Evolutionary conservation across 176 grass and related monocot genomes (phyloP).

Genomic region (Stipa capillata): DNA sequence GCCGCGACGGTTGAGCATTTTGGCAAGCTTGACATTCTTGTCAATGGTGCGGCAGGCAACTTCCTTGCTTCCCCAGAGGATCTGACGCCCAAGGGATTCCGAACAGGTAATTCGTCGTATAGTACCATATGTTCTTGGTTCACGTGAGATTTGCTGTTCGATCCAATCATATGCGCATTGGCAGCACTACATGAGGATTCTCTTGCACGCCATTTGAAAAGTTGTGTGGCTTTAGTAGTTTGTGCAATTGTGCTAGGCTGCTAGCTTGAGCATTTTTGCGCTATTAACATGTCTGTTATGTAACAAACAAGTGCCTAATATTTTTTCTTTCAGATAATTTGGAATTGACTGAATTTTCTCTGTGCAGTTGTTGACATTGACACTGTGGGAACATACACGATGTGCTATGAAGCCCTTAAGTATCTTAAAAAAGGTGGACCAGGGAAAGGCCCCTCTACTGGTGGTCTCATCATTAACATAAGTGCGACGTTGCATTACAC

Average conservation of each 20-base stretch:
- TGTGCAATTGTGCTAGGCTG: not conserved
- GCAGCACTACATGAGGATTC: not conserved
- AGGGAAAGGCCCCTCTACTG: constrained; percentile 48
- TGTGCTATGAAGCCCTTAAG: constrained; percentile 83
- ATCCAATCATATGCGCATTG: not conserved
- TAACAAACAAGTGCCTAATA: not conserved
- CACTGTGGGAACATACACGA: constrained; percentile 82
- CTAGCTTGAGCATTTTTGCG: not conserved
- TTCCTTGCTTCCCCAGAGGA: constrained; percentile 93
- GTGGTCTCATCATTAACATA: constrained; percentile 89
- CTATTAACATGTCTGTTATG: not conserved
- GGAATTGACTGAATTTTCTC: constrained; percentile 3
- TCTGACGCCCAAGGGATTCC: constrained; percentile 84
- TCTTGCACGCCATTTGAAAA: not conserved
- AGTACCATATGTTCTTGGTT: not conserved
- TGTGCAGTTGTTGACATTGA: constrained; percentile 88
- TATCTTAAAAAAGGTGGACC: constrained; percentile 76
- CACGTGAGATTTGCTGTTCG: not conserved
- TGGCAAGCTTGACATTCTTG: constrained; percentile 76
- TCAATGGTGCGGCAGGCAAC: constrained; percentile 91
- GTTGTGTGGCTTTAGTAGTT: not conserved
- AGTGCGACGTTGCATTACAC: constrained; percentile 89
- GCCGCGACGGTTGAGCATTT: constrained; percentile 56
- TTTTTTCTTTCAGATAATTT: not conserved
- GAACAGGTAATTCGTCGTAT: constrained; percentile 56